Evolutionary conservation across 2,329 filamentous ascomycete species (phyloP).

Genomic region (Trichoderma polysporum): DNA sequence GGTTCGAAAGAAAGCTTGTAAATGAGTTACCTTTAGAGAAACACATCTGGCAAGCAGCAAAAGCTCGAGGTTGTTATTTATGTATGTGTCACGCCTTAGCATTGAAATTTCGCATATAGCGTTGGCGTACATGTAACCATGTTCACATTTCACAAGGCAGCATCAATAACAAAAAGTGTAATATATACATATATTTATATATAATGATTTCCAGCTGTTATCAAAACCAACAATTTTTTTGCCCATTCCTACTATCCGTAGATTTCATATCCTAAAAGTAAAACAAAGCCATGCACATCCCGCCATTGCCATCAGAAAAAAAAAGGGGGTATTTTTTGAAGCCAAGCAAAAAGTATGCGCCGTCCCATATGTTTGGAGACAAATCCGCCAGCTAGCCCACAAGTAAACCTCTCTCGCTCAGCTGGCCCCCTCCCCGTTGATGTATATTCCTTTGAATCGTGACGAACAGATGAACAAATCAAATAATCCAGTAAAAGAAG

Average conservation of each 20-base stretch:
- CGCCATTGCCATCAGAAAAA: not conserved
- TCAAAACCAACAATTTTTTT: not conserved
- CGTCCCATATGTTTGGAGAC: constrained; percentile 13
- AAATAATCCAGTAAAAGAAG: not conserved
- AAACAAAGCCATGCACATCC: not conserved
- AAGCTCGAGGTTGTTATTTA: not conserved
- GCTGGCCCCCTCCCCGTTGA: not conserved
- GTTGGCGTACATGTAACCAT: not conserved
- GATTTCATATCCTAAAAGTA: not conserved
- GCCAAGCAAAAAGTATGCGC: constrained; percentile 15
- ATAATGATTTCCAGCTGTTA: not conserved
- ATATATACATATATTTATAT: not conserved
- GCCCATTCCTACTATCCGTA: not conserved
- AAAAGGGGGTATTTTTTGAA: constrained; percentile 11
- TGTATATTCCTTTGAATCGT: constrained; percentile 2
- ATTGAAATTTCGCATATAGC: not conserved
- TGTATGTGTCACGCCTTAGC: not conserved
- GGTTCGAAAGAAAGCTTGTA: not conserved
- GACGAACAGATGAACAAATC: not conserved
- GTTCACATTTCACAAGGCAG: not conserved
- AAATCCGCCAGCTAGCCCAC: constrained; percentile 1
- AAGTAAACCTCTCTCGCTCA: not conserved
- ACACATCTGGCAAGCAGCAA: not conserved
- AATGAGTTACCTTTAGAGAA: not conserved
- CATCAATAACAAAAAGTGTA: not conserved